phyloP scores from a whole-genome alignment of 805 yeast species.

The Starmerella floricola region DNA sequence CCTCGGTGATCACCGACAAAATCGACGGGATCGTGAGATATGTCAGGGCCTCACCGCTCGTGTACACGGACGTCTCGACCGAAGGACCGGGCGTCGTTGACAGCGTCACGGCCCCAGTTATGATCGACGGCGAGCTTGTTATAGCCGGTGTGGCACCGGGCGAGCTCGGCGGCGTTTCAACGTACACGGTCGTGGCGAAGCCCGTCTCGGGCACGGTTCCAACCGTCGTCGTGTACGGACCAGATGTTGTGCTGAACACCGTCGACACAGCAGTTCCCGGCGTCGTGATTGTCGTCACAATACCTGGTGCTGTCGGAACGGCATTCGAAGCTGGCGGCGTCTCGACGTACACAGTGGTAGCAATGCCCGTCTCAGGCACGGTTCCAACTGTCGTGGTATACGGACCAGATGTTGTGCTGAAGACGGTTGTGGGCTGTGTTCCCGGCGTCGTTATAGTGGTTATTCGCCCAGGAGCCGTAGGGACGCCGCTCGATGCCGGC shows the following conservation, averaged over 20 bases:
- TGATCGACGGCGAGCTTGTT: no score
- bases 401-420: not conserved
- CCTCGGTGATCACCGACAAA: conserved; percentile 14
- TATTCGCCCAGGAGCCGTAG: not conserved
- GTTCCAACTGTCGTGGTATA: not conserved
- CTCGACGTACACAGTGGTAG: not conserved
- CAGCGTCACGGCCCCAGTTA: not conserved
- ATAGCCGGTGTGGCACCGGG: not conserved
- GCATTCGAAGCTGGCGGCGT: not conserved
- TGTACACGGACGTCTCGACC: not conserved
- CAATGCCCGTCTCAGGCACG: not conserved
- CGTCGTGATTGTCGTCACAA: not conserved
- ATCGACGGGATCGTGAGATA: conserved; percentile 11
- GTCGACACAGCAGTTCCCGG: not conserved
- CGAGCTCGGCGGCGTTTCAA: not conserved
- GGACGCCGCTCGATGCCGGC: not conserved
- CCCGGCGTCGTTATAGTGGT: no score
- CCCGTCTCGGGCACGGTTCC: not conserved
- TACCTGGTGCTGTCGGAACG: not conserved
- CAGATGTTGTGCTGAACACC: not conserved
- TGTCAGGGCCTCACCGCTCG: conserved; percentile 3
- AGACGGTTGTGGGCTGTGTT: no score
- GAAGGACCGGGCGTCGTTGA: not conserved
- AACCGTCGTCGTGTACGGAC: not conserved
- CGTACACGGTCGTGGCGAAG: not conserved